Base-by-base conservation (phyloP, 371 early-diverging fungal genomes). In the Smittium mucronatum region DNA sequence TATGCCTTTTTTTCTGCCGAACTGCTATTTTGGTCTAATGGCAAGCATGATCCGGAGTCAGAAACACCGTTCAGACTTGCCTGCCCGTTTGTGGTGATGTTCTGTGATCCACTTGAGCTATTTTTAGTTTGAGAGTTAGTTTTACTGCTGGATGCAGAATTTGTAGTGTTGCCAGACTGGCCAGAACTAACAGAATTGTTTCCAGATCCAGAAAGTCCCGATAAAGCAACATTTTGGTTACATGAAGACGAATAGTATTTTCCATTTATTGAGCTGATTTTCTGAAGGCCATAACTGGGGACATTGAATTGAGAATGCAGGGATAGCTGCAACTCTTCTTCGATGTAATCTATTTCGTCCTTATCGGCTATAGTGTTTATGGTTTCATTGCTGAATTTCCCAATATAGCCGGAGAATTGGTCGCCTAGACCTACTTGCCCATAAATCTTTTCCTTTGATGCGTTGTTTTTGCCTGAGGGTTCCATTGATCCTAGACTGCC, bases 341-440 rank as follows among this genome's bases (percentile, higher is more conserved):
- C 67, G 2, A 67, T 67, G 16, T 47, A 36, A 17, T 11, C 33
- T 8, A 67, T 35, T 11, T 67, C 67, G 36, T 33, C 36, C 2
- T 30, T 67, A 34, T 67, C 30, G 1, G 67, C 34, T 2, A 67
- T 30, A 8, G 34, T 67, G 36, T 36, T 36, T 2, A 67, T 11
- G 17, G 67, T 67, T 36, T 67, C 36, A 30, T 67, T 67, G 15
- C 35, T 26, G 35, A 67, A 67, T 25, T 32, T 36, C 21, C 36
- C 67, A 8, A 17, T 21, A 31, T 67, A 67, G 1, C 67, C 67
- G 5, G 59, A 15, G 26, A 59, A 59, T 16, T 59, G 11, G 2
- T 5, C 2, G 15, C 59, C 59, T 26, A 59, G 11, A 15, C 2
- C 8, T 5, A 59, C 59, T 59, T 15, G 28, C 11, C 59, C 28